Evolutionary conservation across 2,329 filamentous ascomycete species (phyloP).

Genomic region (Fusarium oxysporum): DNA sequence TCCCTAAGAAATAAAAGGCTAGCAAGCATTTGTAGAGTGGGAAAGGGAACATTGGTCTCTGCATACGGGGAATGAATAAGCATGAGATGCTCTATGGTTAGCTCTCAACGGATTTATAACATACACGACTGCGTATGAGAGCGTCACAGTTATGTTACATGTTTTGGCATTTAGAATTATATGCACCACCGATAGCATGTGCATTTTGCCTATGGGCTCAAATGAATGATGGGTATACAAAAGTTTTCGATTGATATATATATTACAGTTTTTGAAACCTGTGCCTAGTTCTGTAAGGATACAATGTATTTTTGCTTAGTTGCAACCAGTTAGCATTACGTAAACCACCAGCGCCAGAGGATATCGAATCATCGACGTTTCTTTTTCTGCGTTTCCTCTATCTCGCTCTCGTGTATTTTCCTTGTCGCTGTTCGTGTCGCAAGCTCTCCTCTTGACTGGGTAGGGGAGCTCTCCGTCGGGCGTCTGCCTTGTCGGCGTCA

Average conservation of each 20-base stretch:
- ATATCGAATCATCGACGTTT: constrained; percentile 34
- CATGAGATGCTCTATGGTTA: neutral
- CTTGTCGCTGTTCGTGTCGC: constrained; percentile 77
- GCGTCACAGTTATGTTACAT: neutral
- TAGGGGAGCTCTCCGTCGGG: constrained; percentile 72
- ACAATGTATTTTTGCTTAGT: neutral
- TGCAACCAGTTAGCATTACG: constrained; percentile 9
- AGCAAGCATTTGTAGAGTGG: constrained; percentile 9
- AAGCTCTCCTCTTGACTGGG: constrained; percentile 88
- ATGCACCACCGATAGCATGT: neutral
- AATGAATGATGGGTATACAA: constrained; percentile 15
- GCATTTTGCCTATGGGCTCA: neutral
- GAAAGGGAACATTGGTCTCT: neutral
- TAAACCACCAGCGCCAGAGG: constrained; percentile 42
- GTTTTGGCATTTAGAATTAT: neutral
- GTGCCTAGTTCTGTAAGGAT: neutral
- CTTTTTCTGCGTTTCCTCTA: constrained; percentile 44
- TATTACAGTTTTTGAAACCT: constrained; percentile 6
- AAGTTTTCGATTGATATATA: constrained; percentile 16
- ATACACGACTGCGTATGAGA: neutral
- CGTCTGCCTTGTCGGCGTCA: constrained; percentile 48
- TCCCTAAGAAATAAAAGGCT: constrained; percentile 53
- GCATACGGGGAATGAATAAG: neutral
- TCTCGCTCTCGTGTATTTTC: constrained; percentile 68
- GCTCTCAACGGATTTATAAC: neutral